These are phyloP conservation scores for Schizophyllum amplum DNA, from an alignment of 1,284 basidiomycete genomes.

Conservation along the genomic window DNA sequence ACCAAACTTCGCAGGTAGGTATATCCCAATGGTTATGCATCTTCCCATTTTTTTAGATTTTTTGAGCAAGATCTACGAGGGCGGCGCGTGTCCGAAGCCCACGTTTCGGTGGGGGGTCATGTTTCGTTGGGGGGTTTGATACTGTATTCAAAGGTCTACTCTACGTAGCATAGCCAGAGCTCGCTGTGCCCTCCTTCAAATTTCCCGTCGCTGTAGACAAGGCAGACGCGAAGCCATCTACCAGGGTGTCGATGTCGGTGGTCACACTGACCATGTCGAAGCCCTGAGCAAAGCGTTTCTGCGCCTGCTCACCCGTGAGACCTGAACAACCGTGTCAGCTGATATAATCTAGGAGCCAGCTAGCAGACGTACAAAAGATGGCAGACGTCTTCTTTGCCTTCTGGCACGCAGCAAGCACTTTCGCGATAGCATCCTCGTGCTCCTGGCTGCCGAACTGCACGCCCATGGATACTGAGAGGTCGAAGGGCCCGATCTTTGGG, in stretches of 20 bases:
- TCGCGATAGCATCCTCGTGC: conserved; percentile 21
- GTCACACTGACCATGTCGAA: conserved; percentile 27
- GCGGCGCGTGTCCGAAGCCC: too few relatives aligned
- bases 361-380: conserved; percentile 19
- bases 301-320: conserved; percentile 22
- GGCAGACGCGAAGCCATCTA: conserved; percentile 17
- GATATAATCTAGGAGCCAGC: background rate
- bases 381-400: conserved; percentile 20
- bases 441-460: conserved; percentile 20
- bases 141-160: too few relatives aligned
- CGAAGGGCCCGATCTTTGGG: conserved; percentile 23
- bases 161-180: background rate
- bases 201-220: conserved; percentile 6
- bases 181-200: background rate
- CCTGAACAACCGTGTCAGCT: conserved; percentile 12
- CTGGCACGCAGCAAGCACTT: conserved; percentile 17
- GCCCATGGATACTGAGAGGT: conserved; percentile 22
- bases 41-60: too few relatives aligned
- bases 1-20: too few relatives aligned
- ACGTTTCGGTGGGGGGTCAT: too few relatives aligned
- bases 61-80: too few relatives aligned
- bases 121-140: too few relatives aligned
- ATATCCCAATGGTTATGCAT: too few relatives aligned
- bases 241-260: conserved; percentile 23
- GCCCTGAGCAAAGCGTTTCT: conserved; percentile 21